Conservation (phyloP, 108 stramenopile species). For the Pseudonitzschia delicatissima region DNA sequence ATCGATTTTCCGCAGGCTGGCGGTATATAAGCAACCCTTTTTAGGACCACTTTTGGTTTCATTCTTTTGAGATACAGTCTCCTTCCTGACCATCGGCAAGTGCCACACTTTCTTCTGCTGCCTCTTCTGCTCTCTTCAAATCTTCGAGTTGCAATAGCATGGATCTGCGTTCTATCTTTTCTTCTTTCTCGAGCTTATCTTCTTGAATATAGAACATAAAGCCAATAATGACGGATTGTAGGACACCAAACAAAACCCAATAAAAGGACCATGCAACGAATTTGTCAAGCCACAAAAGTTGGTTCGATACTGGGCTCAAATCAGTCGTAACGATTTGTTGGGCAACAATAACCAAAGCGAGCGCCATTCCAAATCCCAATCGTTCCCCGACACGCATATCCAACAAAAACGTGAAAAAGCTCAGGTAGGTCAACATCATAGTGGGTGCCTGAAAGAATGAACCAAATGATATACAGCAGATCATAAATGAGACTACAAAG, state of each 20-base stretch:
- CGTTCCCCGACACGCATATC: conserved; percentile 32
- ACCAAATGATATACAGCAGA: neutral
- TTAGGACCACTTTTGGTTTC: neutral
- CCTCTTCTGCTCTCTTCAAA: neutral
- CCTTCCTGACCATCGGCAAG: neutral
- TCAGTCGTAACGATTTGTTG: conserved; percentile 28
- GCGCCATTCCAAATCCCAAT: conserved; percentile 24
- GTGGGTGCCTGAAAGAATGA: conserved; percentile 16
- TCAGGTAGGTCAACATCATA: conserved; percentile 19
- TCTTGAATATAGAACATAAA: conserved; percentile 19
- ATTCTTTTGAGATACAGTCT: neutral
- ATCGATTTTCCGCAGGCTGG: neutral
- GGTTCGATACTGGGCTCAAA: conserved; percentile 17
- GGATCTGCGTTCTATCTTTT: neutral
- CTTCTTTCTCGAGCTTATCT: neutral
- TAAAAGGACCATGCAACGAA: conserved; percentile 26
- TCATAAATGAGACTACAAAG: no score
- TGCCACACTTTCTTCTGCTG: neutral
- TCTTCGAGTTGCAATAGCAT: no score
- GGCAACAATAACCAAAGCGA: conserved; percentile 28
- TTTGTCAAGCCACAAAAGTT: conserved; percentile 22
- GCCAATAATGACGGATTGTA: conserved; percentile 17
- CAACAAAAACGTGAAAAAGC: conserved; percentile 28
- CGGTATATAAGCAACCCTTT: neutral
- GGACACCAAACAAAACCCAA: conserved; percentile 26